Evolutionary conservation across 805 yeast genomes (phyloP).

Genomic region (Starmerella stigmatis): DNA sequence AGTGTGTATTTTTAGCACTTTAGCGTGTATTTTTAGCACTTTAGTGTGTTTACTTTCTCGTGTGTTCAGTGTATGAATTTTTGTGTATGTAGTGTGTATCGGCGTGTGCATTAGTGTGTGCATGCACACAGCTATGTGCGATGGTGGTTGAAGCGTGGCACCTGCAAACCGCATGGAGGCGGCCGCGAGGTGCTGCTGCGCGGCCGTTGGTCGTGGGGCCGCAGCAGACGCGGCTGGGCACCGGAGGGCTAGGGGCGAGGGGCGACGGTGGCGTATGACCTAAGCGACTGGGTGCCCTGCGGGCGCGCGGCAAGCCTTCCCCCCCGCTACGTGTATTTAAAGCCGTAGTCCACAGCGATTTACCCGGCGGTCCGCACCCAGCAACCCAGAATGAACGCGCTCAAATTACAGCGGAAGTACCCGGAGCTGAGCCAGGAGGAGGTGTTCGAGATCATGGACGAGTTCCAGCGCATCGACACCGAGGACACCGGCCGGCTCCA

Average conservation of each 20-base stretch:
- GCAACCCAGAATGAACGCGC: conserved; percentile 44
- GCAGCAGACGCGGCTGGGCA: background rate
- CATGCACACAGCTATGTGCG: too few relatives aligned
- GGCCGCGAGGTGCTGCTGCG: background rate
- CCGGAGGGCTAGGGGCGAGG: background rate
- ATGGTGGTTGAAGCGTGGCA: background rate
- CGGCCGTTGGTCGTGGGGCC: background rate
- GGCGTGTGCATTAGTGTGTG: too few relatives aligned
- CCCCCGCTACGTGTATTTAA: too few relatives aligned
- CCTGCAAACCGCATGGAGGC: background rate
- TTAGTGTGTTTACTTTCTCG: too few relatives aligned
- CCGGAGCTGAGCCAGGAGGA: conserved; percentile 82
- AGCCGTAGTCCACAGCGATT: too few relatives aligned
- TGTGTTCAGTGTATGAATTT: too few relatives aligned
- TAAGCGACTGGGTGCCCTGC: background rate
- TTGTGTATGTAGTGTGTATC: too few relatives aligned
- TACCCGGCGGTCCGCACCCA: too few relatives aligned
- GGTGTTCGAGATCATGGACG: conserved; percentile 72
- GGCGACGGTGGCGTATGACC: conserved; percentile 1
- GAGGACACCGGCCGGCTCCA: conserved; percentile 94
- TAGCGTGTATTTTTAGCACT: too few relatives aligned
- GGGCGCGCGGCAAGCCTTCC: conserved; percentile 1
- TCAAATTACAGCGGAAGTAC: conserved; percentile 64
- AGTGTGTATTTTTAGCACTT: too few relatives aligned
- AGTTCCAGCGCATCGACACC: conserved; percentile 63